Percentiles rank a stretch among this genome's conserved stretches.
Conservation (phyloP, 1,284 basidiomycete species). For the Violaceomyces palustris region DNA sequence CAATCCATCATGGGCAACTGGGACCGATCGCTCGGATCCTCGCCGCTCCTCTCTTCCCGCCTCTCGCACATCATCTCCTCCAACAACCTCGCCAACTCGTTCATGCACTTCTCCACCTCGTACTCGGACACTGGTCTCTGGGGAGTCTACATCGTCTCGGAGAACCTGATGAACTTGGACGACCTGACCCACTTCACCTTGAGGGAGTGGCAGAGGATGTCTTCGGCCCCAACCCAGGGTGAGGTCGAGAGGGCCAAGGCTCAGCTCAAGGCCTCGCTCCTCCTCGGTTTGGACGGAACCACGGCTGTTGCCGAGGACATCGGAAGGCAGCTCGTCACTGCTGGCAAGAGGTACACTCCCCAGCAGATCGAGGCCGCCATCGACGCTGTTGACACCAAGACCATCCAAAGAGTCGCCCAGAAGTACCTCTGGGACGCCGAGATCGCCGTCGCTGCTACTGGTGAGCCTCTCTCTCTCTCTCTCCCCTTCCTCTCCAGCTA, state of each 20-base stretch:
- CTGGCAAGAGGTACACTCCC: slow-evolving; percentile 72
- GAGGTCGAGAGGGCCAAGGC: slow-evolving; percentile 97
- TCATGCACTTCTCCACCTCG: slow-evolving; percentile 99
- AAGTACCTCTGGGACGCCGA: slow-evolving; percentile 97
- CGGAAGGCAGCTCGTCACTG: slow-evolving; percentile 91
- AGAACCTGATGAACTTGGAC: slow-evolving; percentile 82
- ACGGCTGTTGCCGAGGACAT: slow-evolving; percentile 98
- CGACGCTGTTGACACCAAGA: slow-evolving; percentile 78
- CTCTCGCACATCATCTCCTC: slow-evolving; percentile 85
- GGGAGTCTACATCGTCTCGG: slow-evolving; percentile 90
- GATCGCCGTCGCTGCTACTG: slow-evolving; percentile 45
- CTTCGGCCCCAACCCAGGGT: slow-evolving; percentile 71
- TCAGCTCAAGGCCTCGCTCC: slow-evolving; percentile 89
- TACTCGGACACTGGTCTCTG: slow-evolving; percentile 99
- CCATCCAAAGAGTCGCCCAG: slow-evolving; percentile 89
- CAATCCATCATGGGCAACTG: slow-evolving; percentile 98
- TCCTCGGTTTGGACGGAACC: slow-evolving; percentile 86
- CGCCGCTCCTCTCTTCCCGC: slow-evolving; percentile 80
- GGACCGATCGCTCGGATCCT: slow-evolving; percentile 92
- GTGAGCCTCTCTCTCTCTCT: slow-evolving; percentile 5
- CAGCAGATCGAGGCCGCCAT: slow-evolving; percentile 89
- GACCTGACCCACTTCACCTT: slow-evolving; percentile 91
- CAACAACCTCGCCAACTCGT: slow-evolving; percentile 97
- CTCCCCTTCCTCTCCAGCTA: no score
- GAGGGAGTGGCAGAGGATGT: slow-evolving; percentile 96